These are phyloP conservation scores for Penicillium sp. DNA, from an alignment of 2,329 filamentous ascomycete species.

Conservation along the genomic window DNA sequence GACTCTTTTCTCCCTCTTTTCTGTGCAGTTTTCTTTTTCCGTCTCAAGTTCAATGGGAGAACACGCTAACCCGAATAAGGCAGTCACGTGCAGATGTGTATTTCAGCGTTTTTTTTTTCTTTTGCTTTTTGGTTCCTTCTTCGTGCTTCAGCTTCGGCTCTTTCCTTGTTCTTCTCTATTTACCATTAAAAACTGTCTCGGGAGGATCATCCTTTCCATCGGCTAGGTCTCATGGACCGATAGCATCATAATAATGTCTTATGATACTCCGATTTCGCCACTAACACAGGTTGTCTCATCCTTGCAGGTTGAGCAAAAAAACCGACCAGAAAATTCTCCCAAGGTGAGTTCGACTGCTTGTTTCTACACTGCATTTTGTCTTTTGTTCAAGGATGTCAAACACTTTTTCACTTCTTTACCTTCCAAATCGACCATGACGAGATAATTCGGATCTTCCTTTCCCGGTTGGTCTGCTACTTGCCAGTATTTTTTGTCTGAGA, in stretches of 20 bases:
- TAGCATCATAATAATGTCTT: slow-evolving; percentile 7
- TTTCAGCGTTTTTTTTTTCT: slow-evolving; percentile 20
- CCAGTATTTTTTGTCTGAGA: slow-evolving; percentile 69
- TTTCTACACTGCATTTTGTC: slow-evolving; percentile 5
- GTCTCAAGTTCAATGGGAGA: not conserved
- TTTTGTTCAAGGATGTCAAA: slow-evolving; percentile 59
- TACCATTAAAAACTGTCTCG: not conserved
- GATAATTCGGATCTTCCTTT: slow-evolving; percentile 60
- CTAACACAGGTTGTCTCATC: slow-evolving; percentile 20
- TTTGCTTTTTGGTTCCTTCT: slow-evolving; percentile 11
- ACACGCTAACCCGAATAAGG: slow-evolving; percentile 17
- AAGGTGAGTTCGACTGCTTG: slow-evolving; percentile 26
- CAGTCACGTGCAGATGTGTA: slow-evolving; percentile 18
- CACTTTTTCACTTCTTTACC: slow-evolving; percentile 61
- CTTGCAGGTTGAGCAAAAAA: not conserved
- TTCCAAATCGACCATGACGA: slow-evolving; percentile 69
- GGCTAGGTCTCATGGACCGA: not conserved
- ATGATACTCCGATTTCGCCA: slow-evolving; percentile 9
- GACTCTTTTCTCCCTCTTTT: not conserved
- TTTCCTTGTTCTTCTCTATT: slow-evolving; percentile 18
- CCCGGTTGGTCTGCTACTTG: slow-evolving; percentile 68
- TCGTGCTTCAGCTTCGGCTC: not conserved
- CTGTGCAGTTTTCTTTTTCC: not conserved
- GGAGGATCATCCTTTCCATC: not conserved
- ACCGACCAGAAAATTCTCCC: not conserved